Base-by-base conservation (phyloP, 176 grass and related monocot genomes). In the Oryza meridionalis region DNA sequence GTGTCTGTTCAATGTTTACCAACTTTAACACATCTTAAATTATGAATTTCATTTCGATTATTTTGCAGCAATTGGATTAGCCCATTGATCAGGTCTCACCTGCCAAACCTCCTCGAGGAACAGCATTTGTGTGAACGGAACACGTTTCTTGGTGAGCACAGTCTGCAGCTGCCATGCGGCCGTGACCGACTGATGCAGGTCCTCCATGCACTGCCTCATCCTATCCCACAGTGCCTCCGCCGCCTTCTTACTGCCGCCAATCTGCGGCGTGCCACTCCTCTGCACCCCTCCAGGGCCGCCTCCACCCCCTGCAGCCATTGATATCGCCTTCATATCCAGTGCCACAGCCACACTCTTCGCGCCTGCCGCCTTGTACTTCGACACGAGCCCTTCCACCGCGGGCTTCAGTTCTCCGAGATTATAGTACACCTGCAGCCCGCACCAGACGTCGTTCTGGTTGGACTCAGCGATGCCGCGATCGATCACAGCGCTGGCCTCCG, bases 81-180 rank as follows among this genome's bases (percentile, higher is more conserved):
- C 35, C 71, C 35, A 80, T 76, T 47, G 66, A 82, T 59, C 44
- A 29, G n/a, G 14, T 29, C 77, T 85, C 76, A 96, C 96, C 93
- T 96, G 96, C 96, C 96, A 99, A 89, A 99, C 93, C 77, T 99
- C 96, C 84, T 96, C 89, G 24, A 99, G 93, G 84, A 96, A 99
- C 62, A 99, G 73, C 86, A 99, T 89, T 82, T 99, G 96, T 12
- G 93, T 94, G 75, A 99, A 99, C 1, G 96, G 96, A 13, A 99
- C 88, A 63, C 91, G 89, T 87, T 96, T 99, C 85, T 99, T 99
- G 22, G 91, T 94, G 76, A 99, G 91, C 70, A 99, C 96, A 43
- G 91, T 85, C 79, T 99, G 96, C 17, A 99, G 72, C 75, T 99
- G 96, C 96, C 96, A 99, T 65, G 94, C 93, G 21, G 96, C 93